Evolutionary conservation across 768 basidiomycete species (phyloP).

Genomic region (Pleurotus djamor): DNA sequence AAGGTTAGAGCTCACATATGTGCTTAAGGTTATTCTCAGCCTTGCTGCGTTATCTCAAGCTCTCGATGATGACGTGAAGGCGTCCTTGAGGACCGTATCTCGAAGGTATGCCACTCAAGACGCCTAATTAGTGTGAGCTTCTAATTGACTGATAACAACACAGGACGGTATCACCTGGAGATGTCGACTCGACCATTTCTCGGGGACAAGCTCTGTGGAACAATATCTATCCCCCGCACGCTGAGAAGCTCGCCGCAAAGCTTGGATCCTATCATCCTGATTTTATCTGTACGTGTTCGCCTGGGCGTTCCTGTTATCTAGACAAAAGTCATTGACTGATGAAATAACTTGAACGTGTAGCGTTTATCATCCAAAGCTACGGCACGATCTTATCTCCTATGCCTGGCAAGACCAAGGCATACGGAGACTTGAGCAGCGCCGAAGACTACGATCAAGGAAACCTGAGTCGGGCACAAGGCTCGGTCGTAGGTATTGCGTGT

Average conservation of each 20-base stretch:
- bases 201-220: constrained; percentile 79
- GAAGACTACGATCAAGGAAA: constrained; percentile 71
- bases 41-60: constrained; percentile 74
- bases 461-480: constrained; percentile 81
- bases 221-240: constrained; percentile 87
- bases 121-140: too few species aligned
- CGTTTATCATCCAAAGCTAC: constrained; percentile 86
- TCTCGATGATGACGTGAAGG: constrained; percentile 80
- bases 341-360: constrained; percentile 33
- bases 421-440: constrained; percentile 33
- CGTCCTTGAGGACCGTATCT: constrained; percentile 61
- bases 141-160: constrained; percentile 9
- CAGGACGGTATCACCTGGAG: constrained; percentile 60
- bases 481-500: constrained; percentile 81
- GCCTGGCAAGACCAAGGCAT: constrained; percentile 51
- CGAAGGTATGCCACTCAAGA: constrained; percentile 49
- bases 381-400: constrained; percentile 76
- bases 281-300: constrained; percentile 76
- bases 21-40: constrained; percentile 65
- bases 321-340: background rate
- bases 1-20: constrained; percentile 22
- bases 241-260: constrained; percentile 86
- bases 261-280: constrained; percentile 89
- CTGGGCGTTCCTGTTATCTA: too few species aligned
- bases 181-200: constrained; percentile 65